These are phyloP conservation scores for Hypholoma fasciculare DNA, from an alignment of 768 basidiomycete species.

Conservation along the genomic window DNA sequence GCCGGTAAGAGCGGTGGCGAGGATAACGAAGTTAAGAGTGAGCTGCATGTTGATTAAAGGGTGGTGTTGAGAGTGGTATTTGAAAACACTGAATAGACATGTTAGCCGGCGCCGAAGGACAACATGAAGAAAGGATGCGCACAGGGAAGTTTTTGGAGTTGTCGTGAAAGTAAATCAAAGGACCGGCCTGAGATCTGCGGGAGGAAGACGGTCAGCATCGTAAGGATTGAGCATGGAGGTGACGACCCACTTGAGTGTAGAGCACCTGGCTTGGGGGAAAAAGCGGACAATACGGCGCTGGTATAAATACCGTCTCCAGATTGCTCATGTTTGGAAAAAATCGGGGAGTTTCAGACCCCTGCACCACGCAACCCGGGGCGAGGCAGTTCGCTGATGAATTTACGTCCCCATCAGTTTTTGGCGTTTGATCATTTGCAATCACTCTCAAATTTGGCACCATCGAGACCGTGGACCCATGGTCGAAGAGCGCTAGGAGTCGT, in stretches of 20 bases:
- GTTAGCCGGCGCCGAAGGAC: not conserved
- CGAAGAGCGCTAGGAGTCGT: no score
- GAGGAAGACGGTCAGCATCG: not conserved
- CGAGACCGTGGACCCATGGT: no score
- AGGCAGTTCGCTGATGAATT: not conserved
- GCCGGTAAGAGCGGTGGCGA: conserved; percentile 3
- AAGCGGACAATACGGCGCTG: not conserved
- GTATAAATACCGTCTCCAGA: not conserved
- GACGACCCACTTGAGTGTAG: conserved; percentile 1
- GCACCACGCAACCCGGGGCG: not conserved
- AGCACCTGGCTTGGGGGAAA: conserved; percentile 8
- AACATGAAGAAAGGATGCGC: not conserved
- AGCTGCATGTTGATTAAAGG: conserved; percentile 5
- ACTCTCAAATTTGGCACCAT: not conserved
- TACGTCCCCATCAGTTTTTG: not conserved
- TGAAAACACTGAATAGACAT: not conserved
- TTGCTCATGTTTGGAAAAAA: not conserved
- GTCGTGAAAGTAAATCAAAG: conserved; percentile 2
- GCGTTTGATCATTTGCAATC: not conserved
- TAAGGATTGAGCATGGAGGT: not conserved
- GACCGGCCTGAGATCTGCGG: conserved; percentile 7
- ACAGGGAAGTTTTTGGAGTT: not conserved
- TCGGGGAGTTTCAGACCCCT: not conserved
- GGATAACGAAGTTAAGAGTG: conserved; percentile 2
- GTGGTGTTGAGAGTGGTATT: not conserved